Evolutionary conservation across 129 eudicot genomes (phyloP).

Genomic region (Flaveria robusta): DNA sequence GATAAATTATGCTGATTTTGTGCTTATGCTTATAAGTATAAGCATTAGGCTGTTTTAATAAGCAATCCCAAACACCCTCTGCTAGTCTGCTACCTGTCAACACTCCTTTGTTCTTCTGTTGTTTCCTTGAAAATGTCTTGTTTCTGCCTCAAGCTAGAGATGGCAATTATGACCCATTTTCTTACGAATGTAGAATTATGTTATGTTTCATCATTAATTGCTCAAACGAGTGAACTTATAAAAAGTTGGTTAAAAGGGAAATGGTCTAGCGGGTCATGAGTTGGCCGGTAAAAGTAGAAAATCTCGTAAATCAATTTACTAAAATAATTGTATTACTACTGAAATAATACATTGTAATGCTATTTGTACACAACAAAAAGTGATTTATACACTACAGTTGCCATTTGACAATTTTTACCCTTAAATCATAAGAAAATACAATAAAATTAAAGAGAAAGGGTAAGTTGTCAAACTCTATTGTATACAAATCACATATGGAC

Average conservation of each 20-base stretch:
- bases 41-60: not conserved
- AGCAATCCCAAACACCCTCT: not conserved
- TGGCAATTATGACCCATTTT: not conserved
- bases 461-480: not conserved
- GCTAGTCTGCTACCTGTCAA: not conserved
- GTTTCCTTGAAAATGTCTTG: not conserved
- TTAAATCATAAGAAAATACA: not conserved
- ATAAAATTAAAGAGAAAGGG: not conserved
- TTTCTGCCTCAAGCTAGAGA: not conserved
- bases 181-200: not conserved
- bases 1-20: conserved; percentile 2
- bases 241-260: not conserved
- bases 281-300: not conserved
- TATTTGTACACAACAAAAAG: not conserved
- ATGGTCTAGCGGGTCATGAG: not conserved
- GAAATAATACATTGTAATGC: not conserved
- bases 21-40: not conserved
- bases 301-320: not conserved
- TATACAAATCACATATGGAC: not conserved
- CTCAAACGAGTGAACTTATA: not conserved
- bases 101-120: not conserved
- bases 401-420: not conserved
- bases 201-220: not conserved
- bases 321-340: not conserved
- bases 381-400: not conserved